Conservation (phyloP, 2,329 filamentous ascomycete species). For the Beauveria asiatica region DNA sequence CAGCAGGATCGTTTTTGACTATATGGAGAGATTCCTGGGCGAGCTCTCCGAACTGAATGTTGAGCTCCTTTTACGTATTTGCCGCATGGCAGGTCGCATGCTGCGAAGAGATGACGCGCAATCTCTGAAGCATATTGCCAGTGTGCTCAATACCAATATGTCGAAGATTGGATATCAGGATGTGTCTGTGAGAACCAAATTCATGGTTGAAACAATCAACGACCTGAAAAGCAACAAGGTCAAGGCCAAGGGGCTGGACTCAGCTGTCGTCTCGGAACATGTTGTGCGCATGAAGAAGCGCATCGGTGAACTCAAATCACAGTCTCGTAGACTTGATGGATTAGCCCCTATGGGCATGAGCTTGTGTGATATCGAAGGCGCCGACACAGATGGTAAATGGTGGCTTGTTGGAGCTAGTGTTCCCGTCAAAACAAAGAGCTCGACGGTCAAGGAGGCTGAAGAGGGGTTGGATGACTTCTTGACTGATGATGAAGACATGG, state of each 20-base stretch:
- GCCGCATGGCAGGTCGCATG: slow-evolving; percentile 73
- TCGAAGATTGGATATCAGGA: slow-evolving; percentile 57
- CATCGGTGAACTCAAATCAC: slow-evolving; percentile 64
- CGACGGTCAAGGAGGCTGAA: slow-evolving; percentile 14
- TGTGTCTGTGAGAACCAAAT: slow-evolving; percentile 80
- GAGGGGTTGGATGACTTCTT: slow-evolving; percentile 17
- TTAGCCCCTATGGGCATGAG: slow-evolving; percentile 76
- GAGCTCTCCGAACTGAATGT: slow-evolving; percentile 78
- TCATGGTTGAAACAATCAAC: slow-evolving; percentile 95
- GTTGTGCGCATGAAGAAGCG: slow-evolving; percentile 83
- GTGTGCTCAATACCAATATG: slow-evolving; percentile 66
- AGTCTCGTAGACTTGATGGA: slow-evolving; percentile 52
- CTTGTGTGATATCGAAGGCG: slow-evolving; percentile 71
- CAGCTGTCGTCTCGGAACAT: slow-evolving; percentile 68
- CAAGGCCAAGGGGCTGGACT: slow-evolving; percentile 64
- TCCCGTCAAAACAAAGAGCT: slow-evolving; percentile 31
- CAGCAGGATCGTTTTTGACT: slow-evolving; percentile 80
- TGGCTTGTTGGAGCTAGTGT: slow-evolving; percentile 98
- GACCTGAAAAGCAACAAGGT: slow-evolving; percentile 91
- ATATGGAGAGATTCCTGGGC: slow-evolving; percentile 67
- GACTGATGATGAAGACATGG: slow-evolving; percentile 39
- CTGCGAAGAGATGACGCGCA: slow-evolving; percentile 83
- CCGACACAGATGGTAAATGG: slow-evolving; percentile 89
- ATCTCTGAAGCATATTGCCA: slow-evolving; percentile 79
- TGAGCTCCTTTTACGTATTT: slow-evolving; percentile 76